Base-by-base conservation (phyloP, 2,329 filamentous ascomycete genomes). In the Pyrenochaeta sp. region DNA sequence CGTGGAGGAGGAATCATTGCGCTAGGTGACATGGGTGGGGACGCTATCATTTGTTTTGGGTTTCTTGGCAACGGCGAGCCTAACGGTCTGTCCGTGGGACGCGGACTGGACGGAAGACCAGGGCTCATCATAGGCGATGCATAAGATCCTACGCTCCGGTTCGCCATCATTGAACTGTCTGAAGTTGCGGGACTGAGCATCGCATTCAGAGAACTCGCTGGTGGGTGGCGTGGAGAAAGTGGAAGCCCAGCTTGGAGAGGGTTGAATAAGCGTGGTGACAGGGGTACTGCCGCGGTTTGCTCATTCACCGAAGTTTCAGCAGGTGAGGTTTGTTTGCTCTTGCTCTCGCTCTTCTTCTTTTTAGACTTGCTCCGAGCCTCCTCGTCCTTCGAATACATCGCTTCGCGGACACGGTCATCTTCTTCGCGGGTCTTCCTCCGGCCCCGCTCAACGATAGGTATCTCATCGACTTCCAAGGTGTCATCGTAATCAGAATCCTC, bases 401-500 rank as follows among this genome's bases (percentile, higher is more conserved):
- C 82, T 72, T 94, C 91, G 47, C 93, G 87, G 53, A 92, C 86
- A 53, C 85, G 84, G 66, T 97, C 92, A 69, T 97, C 93, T 61
- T 97, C 92, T 74, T 94, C 92, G 51, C 93, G 86, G 2, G 93
- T 97, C 76, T 90, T 92, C 67, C 92, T 85, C 58, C 93, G 86
- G 8, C 93, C 94, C 61, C 93, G 86, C 36, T 87, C 79, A 27
- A 84, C 79, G 5, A 79, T 74, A 0, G 84, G 81, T 49, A 89
- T 81, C 62, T 90, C 88, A 44, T 89, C 85, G 3, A 90, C 87
- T 61, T 91, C 89, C 12, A 92, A 78, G 36, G 91, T 84, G 62
- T 93, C 90, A 58, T 95, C 92, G 66, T 93, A 95, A 63, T 96
- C 93, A 0, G 91, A 93, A 58, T 92, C 91, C 0, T 89, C 89